phyloP scores from a whole-genome alignment of 2,329 filamentous ascomycete genomes.

The Septoria linicola region DNA sequence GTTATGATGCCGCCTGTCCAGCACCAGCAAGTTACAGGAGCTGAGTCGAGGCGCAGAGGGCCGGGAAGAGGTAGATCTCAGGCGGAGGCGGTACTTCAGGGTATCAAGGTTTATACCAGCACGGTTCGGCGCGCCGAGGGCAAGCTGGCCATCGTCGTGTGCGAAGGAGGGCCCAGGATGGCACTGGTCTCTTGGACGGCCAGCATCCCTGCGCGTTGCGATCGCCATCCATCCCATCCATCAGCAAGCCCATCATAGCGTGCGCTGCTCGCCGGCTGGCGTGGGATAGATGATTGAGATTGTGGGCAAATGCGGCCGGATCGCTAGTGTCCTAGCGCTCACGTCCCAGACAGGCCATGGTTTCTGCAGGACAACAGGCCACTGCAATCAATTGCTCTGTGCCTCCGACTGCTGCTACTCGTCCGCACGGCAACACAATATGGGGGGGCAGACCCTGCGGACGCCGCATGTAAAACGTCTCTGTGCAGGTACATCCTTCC shows the following conservation, averaged over 20 bases:
- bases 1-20: constrained; percentile 15
- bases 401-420: too few relatives aligned
- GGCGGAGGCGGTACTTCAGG: constrained; percentile 17
- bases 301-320: neutral
- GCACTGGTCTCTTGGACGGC: constrained; percentile 2
- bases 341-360: neutral
- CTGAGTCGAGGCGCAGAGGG: constrained; percentile 16
- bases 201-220: constrained; percentile 18
- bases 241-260: neutral
- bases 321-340: constrained; percentile 4
- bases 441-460: neutral
- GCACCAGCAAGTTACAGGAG: too few relatives aligned
- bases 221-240: constrained; percentile 2
- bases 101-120: constrained; percentile 19
- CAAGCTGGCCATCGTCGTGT: constrained; percentile 9
- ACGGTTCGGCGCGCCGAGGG: constrained; percentile 12
- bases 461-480: neutral
- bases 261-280: constrained; percentile 9
- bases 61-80: constrained; percentile 7
- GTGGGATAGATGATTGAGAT: constrained; percentile 9
- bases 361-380: too few relatives aligned
- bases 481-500: neutral
- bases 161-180: constrained; percentile 7
- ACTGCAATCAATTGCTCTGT: too few relatives aligned
- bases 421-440: neutral